Evolutionary conservation across 2,329 filamentous ascomycete species (phyloP).

Genomic region (Aspergillus neotritici): DNA sequence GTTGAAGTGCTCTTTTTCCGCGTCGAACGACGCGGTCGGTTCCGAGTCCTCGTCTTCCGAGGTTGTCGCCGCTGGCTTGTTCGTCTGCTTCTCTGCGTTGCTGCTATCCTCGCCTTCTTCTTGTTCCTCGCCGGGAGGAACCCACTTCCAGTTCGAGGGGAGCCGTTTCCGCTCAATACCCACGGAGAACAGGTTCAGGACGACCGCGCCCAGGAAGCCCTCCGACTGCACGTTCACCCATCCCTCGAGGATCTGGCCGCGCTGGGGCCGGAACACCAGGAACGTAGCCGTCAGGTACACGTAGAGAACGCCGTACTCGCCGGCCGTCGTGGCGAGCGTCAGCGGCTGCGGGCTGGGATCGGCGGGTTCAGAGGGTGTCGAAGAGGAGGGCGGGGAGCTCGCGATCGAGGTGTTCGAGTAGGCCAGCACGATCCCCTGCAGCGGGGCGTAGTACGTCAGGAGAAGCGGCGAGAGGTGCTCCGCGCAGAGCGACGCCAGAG

Average conservation of each 20-base stretch:
- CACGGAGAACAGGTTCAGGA: constrained; percentile 88
- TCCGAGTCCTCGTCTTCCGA: constrained; percentile 28
- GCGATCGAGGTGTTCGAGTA: constrained; percentile 46
- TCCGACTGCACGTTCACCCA: constrained; percentile 81
- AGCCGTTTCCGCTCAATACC: constrained; percentile 73
- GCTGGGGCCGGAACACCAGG: constrained; percentile 70
- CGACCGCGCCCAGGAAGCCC: constrained; percentile 81
- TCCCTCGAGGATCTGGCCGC: constrained; percentile 70
- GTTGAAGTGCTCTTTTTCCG: constrained; percentile 37
- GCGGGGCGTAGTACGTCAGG: constrained; percentile 57
- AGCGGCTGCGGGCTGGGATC: constrained; percentile 33
- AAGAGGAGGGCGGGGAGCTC: constrained; percentile 33
- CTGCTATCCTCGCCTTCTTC: constrained; percentile 10
- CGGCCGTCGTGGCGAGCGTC: constrained; percentile 46
- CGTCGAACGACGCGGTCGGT: constrained; percentile 24
- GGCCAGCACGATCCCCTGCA: constrained; percentile 53
- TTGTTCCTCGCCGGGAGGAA: constrained; percentile 49
- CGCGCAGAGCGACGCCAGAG: constrained; percentile 54
- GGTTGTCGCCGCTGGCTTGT: constrained; percentile 7
- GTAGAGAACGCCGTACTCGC: constrained; percentile 82
- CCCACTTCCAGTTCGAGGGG: constrained; percentile 74
- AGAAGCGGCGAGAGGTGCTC: constrained; percentile 58
- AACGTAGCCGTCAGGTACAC: constrained; percentile 86
- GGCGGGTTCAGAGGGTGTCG: constrained; percentile 21
- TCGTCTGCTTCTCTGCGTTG: constrained; percentile 9